phyloP scores from a whole-genome alignment of 345 rosid species.

The Eucalyptus caleyi region DNA sequence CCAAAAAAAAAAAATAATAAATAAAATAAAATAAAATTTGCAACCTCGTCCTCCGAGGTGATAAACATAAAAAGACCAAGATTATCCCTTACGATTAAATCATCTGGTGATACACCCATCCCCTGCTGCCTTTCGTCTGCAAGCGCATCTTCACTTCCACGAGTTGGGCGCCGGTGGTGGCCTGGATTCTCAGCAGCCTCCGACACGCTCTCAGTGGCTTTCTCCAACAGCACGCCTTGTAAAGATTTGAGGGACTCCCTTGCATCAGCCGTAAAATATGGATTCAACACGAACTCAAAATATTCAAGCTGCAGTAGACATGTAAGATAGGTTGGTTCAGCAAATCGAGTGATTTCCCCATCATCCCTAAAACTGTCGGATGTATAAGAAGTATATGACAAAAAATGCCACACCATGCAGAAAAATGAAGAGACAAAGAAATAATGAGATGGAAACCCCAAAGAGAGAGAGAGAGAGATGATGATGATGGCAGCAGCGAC shows the following conservation, averaged over 20 bases:
- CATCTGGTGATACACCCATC: constrained; percentile 75
- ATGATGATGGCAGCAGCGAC: background rate
- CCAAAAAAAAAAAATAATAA: background rate
- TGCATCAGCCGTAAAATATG: constrained; percentile 73
- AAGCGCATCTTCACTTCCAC: constrained; percentile 88
- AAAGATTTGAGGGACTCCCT: constrained; percentile 67
- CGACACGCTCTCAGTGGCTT: constrained; percentile 64
- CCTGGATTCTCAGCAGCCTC: constrained; percentile 64
- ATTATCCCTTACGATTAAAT: constrained; percentile 60
- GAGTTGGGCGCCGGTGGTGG: constrained; percentile 70
- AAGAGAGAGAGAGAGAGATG: background rate
- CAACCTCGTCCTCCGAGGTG: background rate
- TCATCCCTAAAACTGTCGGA: background rate
- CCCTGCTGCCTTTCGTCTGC: constrained; percentile 77
- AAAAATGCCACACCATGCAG: background rate
- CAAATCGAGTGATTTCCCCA: background rate
- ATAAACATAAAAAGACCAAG: background rate
- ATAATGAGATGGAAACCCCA: background rate
- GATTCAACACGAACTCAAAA: constrained; percentile 74
- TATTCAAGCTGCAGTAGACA: constrained; percentile 80
- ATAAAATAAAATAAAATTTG: no score
- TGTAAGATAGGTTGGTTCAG: background rate
- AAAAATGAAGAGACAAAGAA: background rate
- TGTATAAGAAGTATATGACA: background rate
- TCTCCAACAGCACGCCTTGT: constrained; percentile 81